phyloP scores from a whole-genome alignment of 1,284 basidiomycete genomes.

The Cystobasidium pallidum region DNA sequence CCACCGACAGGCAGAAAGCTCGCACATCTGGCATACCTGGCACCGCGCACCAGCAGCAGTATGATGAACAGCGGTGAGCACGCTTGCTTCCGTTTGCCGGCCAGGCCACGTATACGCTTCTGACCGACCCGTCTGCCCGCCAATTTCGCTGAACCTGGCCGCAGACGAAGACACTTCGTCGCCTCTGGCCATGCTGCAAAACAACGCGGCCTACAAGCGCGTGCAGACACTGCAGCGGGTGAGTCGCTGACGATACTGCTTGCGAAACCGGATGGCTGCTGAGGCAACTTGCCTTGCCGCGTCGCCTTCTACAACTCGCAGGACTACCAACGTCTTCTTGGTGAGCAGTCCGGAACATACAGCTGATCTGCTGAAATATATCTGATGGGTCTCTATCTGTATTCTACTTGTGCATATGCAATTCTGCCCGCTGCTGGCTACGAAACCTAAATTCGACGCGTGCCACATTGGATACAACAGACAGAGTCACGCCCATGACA shows the following conservation, averaged over 20 bases:
- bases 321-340: constrained; percentile 46
- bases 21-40: not conserved
- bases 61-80: constrained; percentile 39
- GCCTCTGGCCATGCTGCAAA: constrained; percentile 29
- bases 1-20: not conserved
- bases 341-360: constrained; percentile 24
- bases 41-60: not conserved
- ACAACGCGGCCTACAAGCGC: constrained; percentile 40
- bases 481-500: constrained; percentile 87
- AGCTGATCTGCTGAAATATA: not conserved
- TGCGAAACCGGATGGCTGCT: not conserved
- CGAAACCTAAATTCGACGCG: constrained; percentile 1
- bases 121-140: not conserved
- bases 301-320: not conserved
- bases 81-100: not conserved
- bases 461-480: constrained; percentile 55
- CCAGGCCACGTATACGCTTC: not conserved
- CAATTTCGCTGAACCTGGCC: constrained; percentile 2
- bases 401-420: not conserved
- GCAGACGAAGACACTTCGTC: constrained; percentile 35
- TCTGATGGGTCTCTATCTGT: too few relatives aligned
- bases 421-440: not conserved
- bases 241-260: not conserved
- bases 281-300: not conserved
- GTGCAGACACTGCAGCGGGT: constrained; percentile 37